Base-by-base conservation (phyloP, 345 rosid species). In the Boechera divaricarpa region DNA sequence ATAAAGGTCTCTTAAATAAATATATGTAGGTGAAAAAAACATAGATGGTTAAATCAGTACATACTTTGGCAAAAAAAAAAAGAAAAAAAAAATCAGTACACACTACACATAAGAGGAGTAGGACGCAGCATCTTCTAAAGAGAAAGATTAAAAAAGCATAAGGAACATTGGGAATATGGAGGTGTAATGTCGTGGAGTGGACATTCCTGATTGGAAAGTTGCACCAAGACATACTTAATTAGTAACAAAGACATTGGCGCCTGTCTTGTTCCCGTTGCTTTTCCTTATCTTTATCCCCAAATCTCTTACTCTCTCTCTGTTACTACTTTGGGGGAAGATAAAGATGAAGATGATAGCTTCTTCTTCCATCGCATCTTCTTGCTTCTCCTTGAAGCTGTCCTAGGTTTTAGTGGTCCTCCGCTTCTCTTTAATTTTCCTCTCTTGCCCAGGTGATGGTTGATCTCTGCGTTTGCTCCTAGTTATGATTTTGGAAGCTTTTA, bases 211-310 rank as follows among this genome's bases (percentile, higher is more conserved):
- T 21, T 21, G 24, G 29, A 28, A 28, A 28, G 3, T 28, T 28
- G 29, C 29, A 28, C 29, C 29, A 28, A 28, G 2, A 42, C 71
- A 64, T 6, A 26, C 13, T 21, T 16, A 54, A 26, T 44, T 44
- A 44, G 7, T 15, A 47, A 16, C 24, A 16, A 52, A 44, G 9
- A n/a, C 65, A 70, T 63, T 70, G 72, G 67, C 80, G 80, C 80
- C 72, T 77, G 76, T 77, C 67, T 70, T 64, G 76, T 64, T 70
- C 76, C 72, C 80, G 76, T 77, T 77, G 72, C 81, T 64, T 71
- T 64, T 65, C 44, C 44, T 60, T 21, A 70, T 70, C 80, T 77
- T 45, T 63, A 63, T 77, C 80, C 56, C 6, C 26, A 55, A 54
- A 13, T 35, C 36, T 12, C 35, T 31, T 31, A 49, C 67, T 58